phyloP scores from a whole-genome alignment of 768 basidiomycete genomes.

The Termitomyces titanicus region DNA sequence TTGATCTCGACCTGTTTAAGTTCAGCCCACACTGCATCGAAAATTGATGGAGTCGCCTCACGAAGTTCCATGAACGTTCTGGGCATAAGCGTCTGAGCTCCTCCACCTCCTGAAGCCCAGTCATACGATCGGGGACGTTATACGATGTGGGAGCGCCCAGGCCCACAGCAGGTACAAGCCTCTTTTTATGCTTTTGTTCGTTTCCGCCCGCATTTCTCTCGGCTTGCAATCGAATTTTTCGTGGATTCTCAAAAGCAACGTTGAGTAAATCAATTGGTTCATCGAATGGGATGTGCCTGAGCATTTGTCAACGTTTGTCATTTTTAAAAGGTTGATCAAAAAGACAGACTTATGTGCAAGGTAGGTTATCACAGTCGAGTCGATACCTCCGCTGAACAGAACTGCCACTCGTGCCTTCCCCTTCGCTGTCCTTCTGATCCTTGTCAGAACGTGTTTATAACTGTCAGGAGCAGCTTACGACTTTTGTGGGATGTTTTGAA shows the following conservation, averaged over 20 bases:
- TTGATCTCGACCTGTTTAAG: slow-evolving; percentile 71
- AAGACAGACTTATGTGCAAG: slow-evolving; percentile 66
- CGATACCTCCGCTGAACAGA: slow-evolving; percentile 95
- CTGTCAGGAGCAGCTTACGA: slow-evolving; percentile 24
- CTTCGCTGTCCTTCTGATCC: slow-evolving; percentile 15
- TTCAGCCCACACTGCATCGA: not conserved
- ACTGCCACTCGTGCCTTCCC: slow-evolving; percentile 67
- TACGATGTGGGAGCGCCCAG: slow-evolving; percentile 36
- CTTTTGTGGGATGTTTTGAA: slow-evolving; percentile 61
- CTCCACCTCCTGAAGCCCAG: slow-evolving; percentile 72
- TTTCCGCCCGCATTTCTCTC: slow-evolving; percentile 43
- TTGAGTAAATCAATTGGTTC: slow-evolving; percentile 93
- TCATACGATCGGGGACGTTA: slow-evolving; percentile 84
- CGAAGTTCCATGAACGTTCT: slow-evolving; percentile 86
- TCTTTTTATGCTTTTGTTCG: slow-evolving; percentile 41
- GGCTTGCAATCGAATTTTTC: slow-evolving; percentile 52
- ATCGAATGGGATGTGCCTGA: slow-evolving; percentile 64
- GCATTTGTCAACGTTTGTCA: not conserved
- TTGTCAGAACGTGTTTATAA: not conserved
- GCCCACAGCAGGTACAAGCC: slow-evolving; percentile 15
- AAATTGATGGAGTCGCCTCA: slow-evolving; percentile 27
- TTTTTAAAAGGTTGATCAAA: not conserved
- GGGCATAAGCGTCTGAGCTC: slow-evolving; percentile 79
- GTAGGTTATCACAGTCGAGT: slow-evolving; percentile 80
- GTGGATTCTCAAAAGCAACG: slow-evolving; percentile 95